Evolutionary conservation across 768 basidiomycete species (phyloP), one percentile per base, ranked within the genome.

Genomic region (Russula emetica): DNA sequence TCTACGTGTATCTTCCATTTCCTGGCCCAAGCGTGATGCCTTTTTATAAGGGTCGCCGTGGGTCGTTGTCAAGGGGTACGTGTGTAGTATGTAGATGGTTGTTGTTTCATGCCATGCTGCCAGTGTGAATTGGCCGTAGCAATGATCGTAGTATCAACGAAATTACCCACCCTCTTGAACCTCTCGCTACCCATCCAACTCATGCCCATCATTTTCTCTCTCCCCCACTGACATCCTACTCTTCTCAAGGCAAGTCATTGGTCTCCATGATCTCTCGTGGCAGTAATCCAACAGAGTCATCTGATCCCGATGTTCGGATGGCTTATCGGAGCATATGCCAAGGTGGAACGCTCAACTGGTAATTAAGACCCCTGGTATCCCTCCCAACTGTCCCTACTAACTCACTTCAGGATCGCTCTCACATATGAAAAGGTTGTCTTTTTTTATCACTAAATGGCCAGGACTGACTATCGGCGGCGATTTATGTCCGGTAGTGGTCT

Each of bases 261-360:
- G 64, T 61, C 10, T 28, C 64, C n/a, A 61, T 61, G 49, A 45
- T 61, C 13, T 36, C 60, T 52, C 64, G 64, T 16, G 34, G 40
- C 3, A 14, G 55, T 5, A 53, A 61, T 47, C 13, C 20, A 22
- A 11, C 64, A 5, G 60, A 61, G 18, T 54, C 59, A 8, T 44
- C 40, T 1, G 63, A 67, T 42, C 22, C 64, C 11, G 64, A 67
- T 30, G 58, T 67, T 18, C 59, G 66, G 16, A 58, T 61, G 59
- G 55, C 64, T 16, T 67, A 67, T 55, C 63, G 40, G 44, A 59
- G 64, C 51, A 16, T 67, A 9, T 13, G 50, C 20, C 64, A 58
- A 28, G 42, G 61, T 9, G 66, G 66, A 28, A n/a, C 66, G 11
- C 60, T 67, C 14, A 59, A 67, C 45, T 67, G 66, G 66, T 66